Evolutionary conservation across 495 filamentous ascomycete genomes (phyloP), one percentile per base, ranked within the genome.

Genomic region (Penicillium goetzii): DNA sequence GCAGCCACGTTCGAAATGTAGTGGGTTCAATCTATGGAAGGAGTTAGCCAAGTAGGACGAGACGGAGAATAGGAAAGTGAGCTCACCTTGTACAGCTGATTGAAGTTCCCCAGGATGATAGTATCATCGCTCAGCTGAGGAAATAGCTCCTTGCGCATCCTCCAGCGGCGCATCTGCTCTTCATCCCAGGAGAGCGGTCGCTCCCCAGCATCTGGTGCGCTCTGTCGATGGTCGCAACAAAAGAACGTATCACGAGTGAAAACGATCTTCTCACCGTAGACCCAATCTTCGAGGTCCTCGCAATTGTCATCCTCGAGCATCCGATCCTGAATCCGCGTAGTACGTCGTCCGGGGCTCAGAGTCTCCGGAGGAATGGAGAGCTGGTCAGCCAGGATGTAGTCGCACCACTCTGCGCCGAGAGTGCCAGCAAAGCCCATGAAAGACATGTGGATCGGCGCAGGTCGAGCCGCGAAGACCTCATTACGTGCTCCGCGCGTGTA

Each of bases 351-450:
- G 2, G 92, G 92, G 25, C 92, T 86, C 57, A 98, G 78, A 8
- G 93, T 97, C 6, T 88, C 86, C 6, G 81, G 82, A 0, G 95
- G 96, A 57, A 99, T 89, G 0, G 95, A 93, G 9, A 91, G 91
- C 49, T 89, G 80, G 69, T 99, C 95, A 4, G 95, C 93, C 32
- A 98, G 84, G 32, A 99, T 86, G 69, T 99, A 99, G 69, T 99
- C 95, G 72, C 95, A 99, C 95, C 95, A 99, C 70, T 98, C 95
- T 30, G 95, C 95, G 12, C 96, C 95, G 10, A 99, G 82, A 2
- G 95, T 97, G 8, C 95, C 95, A 1, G 95, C 95, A 75, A 99
- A 98, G 2, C 95, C 95, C 95, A 99, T 99, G 73, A 99, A 99
- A 0, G 95, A 97, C 95, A 99, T 99, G 67, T 98, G 95, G 54